These are phyloP conservation scores for Pythium grandisporangium DNA, from an alignment of 352 stramenopile genomes.

Conservation along the genomic window DNA sequence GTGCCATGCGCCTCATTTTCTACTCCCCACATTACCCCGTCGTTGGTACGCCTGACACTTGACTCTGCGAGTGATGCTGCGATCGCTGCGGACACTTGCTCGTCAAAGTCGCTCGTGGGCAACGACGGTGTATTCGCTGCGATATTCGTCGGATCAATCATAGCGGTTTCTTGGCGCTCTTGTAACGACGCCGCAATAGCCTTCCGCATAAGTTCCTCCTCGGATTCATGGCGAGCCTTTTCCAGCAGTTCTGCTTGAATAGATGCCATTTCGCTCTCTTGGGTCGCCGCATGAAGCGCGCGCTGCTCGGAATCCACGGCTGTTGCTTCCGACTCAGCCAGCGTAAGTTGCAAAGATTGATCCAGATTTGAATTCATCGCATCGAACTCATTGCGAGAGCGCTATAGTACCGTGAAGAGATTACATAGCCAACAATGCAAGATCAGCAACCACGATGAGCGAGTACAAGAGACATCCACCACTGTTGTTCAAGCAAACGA, in stretches of 20 bases:
- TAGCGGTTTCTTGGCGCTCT: too few relatives aligned
- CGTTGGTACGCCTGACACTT: too few relatives aligned
- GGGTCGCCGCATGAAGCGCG: conserved; percentile 40
- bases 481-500: too few relatives aligned
- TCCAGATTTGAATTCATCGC: conserved; percentile 69
- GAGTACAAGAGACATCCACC: too few relatives aligned
- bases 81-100: conserved; percentile 54
- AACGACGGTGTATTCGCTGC: not conserved
- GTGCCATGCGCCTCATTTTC: not conserved
- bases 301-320: conserved; percentile 18
- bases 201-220: conserved; percentile 65
- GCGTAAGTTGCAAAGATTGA: conserved; percentile 55
- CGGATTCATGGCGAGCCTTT: conserved; percentile 55
- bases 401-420: conserved; percentile 15
- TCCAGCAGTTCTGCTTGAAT: conserved; percentile 66
- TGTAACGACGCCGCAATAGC: conserved; percentile 59
- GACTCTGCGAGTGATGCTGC: conserved; percentile 32
- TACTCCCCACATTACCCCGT: too few relatives aligned
- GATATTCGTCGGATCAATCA: too few relatives aligned
- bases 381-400: conserved; percentile 69
- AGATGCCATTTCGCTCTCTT: conserved; percentile 62
- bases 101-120: conserved; percentile 25
- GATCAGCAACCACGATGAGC: too few relatives aligned
- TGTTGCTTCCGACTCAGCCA: conserved; percentile 30
- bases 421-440: not conserved